Percentiles rank a stretch among this genome's conserved stretches.
Conservation (phyloP, 805 yeast genomes). For the Starmerella asiatica region DNA sequence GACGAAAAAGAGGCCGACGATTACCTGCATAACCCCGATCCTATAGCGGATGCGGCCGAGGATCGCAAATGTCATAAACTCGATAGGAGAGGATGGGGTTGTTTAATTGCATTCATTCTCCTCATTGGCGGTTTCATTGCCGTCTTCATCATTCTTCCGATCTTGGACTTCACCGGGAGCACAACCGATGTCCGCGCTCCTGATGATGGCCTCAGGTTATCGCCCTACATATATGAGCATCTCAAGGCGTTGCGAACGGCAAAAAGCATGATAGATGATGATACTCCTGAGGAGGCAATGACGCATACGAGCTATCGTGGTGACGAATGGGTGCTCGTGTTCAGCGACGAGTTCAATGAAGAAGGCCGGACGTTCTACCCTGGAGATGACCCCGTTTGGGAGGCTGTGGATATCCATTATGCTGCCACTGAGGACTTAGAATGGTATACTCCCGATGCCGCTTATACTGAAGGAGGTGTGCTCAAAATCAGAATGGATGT, state of each 20-base stretch:
- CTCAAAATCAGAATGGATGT: constrained; percentile 65
- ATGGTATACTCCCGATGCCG: constrained; percentile 93
- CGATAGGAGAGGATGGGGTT: constrained; percentile 28
- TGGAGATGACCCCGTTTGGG: constrained; percentile 86
- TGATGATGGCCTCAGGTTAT: constrained; percentile 30
- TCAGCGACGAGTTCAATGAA: constrained; percentile 80
- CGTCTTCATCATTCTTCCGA: constrained; percentile 72
- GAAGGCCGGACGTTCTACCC: constrained; percentile 84
- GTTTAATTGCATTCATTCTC: constrained; percentile 32
- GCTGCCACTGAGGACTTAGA: constrained; percentile 82
- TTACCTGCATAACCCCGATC: constrained; percentile 91
- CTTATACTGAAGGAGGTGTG: constrained; percentile 61
- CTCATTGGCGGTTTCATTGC: constrained; percentile 48
- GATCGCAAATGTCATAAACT: constrained; percentile 34
- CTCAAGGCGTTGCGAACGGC: constrained; percentile 45
- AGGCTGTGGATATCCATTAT: constrained; percentile 70
- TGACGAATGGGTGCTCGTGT: constrained; percentile 58
- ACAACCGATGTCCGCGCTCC: constrained; percentile 29
- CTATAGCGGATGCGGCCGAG: constrained; percentile 75
- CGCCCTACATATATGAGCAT: constrained; percentile 44
- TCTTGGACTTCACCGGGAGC: constrained; percentile 61
- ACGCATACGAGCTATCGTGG: constrained; percentile 48
- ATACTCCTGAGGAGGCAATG: constrained; percentile 45
- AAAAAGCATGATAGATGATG: constrained; percentile 46
- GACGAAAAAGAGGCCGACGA: constrained; percentile 95